These are phyloP conservation scores for Bruguiera sexangula DNA, from an alignment of 345 rosid species.

Conservation along the genomic window DNA sequence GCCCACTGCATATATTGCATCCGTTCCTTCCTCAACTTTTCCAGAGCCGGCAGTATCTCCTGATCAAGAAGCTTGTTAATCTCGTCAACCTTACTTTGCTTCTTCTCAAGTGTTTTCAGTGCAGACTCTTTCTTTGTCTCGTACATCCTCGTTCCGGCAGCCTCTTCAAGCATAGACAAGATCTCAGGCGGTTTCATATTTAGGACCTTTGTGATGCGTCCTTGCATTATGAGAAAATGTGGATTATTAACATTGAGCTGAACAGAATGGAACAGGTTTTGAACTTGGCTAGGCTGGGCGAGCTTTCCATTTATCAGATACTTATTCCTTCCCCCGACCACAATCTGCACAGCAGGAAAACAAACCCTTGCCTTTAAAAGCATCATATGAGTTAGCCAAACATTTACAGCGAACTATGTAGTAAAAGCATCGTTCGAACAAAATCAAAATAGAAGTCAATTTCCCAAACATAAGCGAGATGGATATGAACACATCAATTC, in stretches of 20 bases:
- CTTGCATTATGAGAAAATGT: conserved; percentile 99
- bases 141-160: conserved; percentile 98
- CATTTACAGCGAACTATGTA: background rate
- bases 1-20: conserved; percentile 98
- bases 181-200: conserved; percentile 99
- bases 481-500: too few relatives aligned
- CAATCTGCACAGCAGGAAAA: conserved; percentile 54
- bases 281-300: conserved; percentile 82
- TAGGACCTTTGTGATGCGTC: conserved; percentile 91
- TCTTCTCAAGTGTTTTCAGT: conserved; percentile 85
- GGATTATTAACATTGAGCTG: conserved; percentile 98
- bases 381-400: background rate
- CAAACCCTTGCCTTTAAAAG: background rate
- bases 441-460: too few relatives aligned
- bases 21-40: conserved; percentile 85
- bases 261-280: conserved; percentile 94
- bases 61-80: conserved; percentile 86
- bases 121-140: conserved; percentile 94
- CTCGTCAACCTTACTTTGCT: conserved; percentile 94
- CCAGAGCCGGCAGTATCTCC: conserved; percentile 89
- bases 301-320: conserved; percentile 73
- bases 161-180: conserved; percentile 98
- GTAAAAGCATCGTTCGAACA: too few relatives aligned
- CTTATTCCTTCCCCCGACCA: conserved; percentile 83
- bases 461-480: too few relatives aligned